These are phyloP conservation scores for Monosporascus sp. DNA, from an alignment of 2,329 filamentous ascomycete genomes.

Conservation along the genomic window DNA sequence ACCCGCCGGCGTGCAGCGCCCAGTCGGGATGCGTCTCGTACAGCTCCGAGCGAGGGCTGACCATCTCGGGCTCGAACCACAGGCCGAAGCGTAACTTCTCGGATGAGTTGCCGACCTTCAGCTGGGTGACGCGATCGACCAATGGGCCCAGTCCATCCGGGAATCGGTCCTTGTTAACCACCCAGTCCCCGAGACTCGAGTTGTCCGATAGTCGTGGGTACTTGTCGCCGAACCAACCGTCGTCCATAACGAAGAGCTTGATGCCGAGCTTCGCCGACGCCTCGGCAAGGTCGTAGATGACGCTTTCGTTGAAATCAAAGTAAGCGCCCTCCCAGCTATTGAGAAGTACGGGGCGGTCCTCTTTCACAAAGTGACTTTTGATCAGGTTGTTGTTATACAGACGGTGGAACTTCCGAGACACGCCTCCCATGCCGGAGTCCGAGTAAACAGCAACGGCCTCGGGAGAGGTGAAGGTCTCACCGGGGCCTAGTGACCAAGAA, in stretches of 20 bases:
- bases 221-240: conserved; percentile 63
- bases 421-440: conserved; percentile 51
- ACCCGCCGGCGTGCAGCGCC: conserved; percentile 52
- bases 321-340: conserved; percentile 64
- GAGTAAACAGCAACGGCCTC: conserved; percentile 62
- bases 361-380: conserved; percentile 47
- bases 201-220: conserved; percentile 55
- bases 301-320: conserved; percentile 53
- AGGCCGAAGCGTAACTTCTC: conserved; percentile 55
- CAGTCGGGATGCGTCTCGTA: conserved; percentile 61
- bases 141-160: conserved; percentile 51
- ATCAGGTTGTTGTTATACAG: conserved; percentile 59
- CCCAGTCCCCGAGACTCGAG: conserved; percentile 60
- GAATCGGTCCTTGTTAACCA: conserved; percentile 53
- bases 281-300: conserved; percentile 49
- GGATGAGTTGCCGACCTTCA: conserved; percentile 42
- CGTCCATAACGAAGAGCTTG: conserved; percentile 61
- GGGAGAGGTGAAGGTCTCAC: conserved; percentile 54
- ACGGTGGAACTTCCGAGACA: conserved; percentile 58
- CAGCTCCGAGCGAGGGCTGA: conserved; percentile 56
- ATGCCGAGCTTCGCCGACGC: conserved; percentile 55
- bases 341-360: conserved; percentile 50
- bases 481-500: conserved; percentile 51
- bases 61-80: conserved; percentile 67
- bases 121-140: conserved; percentile 44